A percentile compares a stretch with the other conserved stretches of the same genome.
Evolutionary conservation across 2,329 filamentous ascomycete species (phyloP).

Genomic region (Paraphoma chrysanthemicola): DNA sequence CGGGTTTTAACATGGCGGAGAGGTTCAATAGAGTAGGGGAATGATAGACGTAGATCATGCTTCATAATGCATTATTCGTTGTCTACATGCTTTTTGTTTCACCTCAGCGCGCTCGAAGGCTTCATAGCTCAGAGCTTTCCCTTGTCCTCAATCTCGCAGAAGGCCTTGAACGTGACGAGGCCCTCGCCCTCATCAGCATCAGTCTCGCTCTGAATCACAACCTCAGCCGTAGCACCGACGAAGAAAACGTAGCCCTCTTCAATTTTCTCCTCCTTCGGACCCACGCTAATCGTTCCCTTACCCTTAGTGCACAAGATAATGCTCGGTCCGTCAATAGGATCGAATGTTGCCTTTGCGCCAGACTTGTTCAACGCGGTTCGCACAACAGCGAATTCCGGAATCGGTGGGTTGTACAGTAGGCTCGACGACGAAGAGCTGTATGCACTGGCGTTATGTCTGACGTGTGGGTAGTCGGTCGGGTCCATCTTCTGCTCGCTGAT

Average conservation of each 20-base stretch:
- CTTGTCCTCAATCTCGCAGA: constrained; percentile 73
- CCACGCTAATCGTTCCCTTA: constrained; percentile 82
- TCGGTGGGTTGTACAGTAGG: constrained; percentile 89
- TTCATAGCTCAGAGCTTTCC: constrained; percentile 31
- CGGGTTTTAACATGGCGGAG: constrained; percentile 51
- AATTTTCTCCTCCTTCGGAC: constrained; percentile 76
- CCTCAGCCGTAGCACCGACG: constrained; percentile 85
- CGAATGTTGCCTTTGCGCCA: constrained; percentile 86
- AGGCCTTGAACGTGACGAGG: constrained; percentile 90
- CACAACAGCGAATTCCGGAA: constrained; percentile 93
- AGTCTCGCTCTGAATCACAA: constrained; percentile 72
- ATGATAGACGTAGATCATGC: neutral
- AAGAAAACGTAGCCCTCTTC: constrained; percentile 61
- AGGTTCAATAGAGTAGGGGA: too few relatives aligned
- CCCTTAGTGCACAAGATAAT: constrained; percentile 91
- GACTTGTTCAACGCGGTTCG: constrained; percentile 74
- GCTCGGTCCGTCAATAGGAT: constrained; percentile 84
- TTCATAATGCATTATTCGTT: neutral
- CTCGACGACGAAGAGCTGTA: constrained; percentile 79
- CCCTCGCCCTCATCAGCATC: constrained; percentile 62
- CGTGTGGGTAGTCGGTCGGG: constrained; percentile 85
- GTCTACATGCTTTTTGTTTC: neutral
- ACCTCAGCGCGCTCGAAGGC: neutral
- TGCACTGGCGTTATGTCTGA: constrained; percentile 77
- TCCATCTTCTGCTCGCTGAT: constrained; percentile 95